Evolutionary conservation across 257 asterid genomes (phyloP).

Genomic region (Echites panduratus): DNA sequence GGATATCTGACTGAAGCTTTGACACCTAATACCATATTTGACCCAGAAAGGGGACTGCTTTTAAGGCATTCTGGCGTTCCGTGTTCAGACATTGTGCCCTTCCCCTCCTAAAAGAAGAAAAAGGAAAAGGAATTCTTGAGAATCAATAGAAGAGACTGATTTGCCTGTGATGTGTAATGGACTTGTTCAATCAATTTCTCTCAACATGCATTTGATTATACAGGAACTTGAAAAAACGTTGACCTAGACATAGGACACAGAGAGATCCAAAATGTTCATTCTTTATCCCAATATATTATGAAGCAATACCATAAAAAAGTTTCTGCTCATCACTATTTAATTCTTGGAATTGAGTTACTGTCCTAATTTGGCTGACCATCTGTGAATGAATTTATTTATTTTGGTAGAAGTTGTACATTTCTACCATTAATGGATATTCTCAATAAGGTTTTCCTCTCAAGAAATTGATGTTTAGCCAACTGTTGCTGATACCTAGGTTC

Average conservation of each 20-base stretch:
- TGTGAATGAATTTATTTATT: no score
- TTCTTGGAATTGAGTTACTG: background rate
- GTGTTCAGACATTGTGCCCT: background rate
- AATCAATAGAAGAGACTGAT: background rate
- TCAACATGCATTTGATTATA: background rate
- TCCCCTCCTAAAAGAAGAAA: background rate
- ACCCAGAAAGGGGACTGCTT: background rate
- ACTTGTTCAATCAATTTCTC: background rate
- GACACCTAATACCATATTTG: background rate
- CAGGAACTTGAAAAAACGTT: background rate
- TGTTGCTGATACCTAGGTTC: background rate
- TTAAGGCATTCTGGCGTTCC: background rate
- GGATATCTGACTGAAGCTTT: conserved; percentile 1
- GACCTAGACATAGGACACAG: background rate
- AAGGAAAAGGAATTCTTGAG: background rate
- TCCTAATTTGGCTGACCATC: background rate
- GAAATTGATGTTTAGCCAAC: background rate
- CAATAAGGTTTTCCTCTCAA: no score
- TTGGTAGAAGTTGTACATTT: no score
- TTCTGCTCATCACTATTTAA: background rate
- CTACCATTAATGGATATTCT: no score
- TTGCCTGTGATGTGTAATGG: background rate
- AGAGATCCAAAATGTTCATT: background rate
- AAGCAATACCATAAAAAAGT: background rate
- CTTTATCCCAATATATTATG: background rate